Evolutionary conservation across 2,329 filamentous ascomycete genomes (phyloP).

Genomic region (Ramularia endophylla): DNA sequence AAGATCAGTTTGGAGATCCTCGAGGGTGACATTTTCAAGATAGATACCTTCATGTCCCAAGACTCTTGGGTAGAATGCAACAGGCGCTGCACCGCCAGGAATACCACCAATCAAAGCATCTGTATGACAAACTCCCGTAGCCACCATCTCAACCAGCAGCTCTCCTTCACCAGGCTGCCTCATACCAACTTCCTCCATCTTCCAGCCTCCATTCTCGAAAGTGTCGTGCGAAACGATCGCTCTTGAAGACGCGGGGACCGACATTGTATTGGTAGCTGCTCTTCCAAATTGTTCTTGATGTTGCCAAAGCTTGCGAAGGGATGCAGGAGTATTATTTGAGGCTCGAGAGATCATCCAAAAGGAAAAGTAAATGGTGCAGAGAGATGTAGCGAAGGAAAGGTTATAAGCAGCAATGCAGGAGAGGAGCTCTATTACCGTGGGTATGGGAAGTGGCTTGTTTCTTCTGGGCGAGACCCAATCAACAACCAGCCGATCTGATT

Average conservation of each 20-base stretch:
- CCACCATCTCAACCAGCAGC: slow-evolving; percentile 23
- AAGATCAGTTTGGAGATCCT: no score
- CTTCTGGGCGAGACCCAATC: no score
- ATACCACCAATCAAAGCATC: slow-evolving; percentile 40
- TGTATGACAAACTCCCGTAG: slow-evolving; percentile 24
- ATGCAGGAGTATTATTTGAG: slow-evolving; percentile 24
- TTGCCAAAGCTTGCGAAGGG: slow-evolving; percentile 23
- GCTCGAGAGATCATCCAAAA: slow-evolving; percentile 17
- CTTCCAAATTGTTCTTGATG: slow-evolving; percentile 15
- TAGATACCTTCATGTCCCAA: slow-evolving; percentile 49
- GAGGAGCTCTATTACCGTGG: no score
- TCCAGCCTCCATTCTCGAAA: slow-evolving; percentile 34
- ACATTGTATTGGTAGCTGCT: slow-evolving; percentile 3
- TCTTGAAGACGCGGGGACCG: slow-evolving; percentile 13
- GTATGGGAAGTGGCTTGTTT: no score
- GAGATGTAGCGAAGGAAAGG: slow-evolving; percentile 6
- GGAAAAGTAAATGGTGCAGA: slow-evolving; percentile 2
- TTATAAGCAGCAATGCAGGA: no score
- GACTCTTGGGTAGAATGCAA: slow-evolving; percentile 42
- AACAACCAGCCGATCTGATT: no score
- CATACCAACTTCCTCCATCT: slow-evolving; percentile 34
- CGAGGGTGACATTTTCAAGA: background rate
- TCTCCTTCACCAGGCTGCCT: slow-evolving; percentile 28
- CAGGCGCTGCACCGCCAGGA: slow-evolving; percentile 29
- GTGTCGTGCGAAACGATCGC: slow-evolving; percentile 38